Base-by-base conservation (phyloP, 2,329 filamentous ascomycete genomes). In the Monilinia laxa region DNA sequence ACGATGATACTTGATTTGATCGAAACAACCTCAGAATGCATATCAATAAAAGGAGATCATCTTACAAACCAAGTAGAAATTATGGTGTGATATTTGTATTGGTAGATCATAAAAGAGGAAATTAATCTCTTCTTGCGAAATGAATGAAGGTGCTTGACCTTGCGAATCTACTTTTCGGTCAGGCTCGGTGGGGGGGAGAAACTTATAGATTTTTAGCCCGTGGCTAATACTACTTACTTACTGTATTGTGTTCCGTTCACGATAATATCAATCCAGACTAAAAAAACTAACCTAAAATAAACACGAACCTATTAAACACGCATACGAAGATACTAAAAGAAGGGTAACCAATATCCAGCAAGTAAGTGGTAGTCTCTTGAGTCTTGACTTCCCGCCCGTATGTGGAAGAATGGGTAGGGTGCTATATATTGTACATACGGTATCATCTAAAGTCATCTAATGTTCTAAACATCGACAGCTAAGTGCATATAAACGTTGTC, bases 401-500 rank as follows among this genome's bases (percentile, higher is more conserved):
- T 56, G 40, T 18, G 54, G n/a, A 57, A 25, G n/a, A 42, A 4
- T 18, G 16, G 16, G 16, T 18, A 42, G 40, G 12, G 12, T 14
- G 14, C 4, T 5, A 18, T 45, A 45, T 14, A 28, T 12, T 23
- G 51, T 31, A 25, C 10, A 28, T 16, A 53, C 51, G 16, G 7
- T n/a, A 25, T 25, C 25, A 12, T 31, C 12, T 53, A 31, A 9
- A 59, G 45, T 1, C 6, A 31, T 45, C 42, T 6, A 38, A 38
- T 38, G 12, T 12, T 51, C 20, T 38, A 23, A 25, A 60, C 31
- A 31, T 51, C 58, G 9, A 60, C 58, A 25, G 9, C 57, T 51
- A 51, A 60, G 45, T 60, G 45, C 45, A 60, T 60, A 60, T 38
- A 23, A 51, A 38, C 28, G 58, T 60, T 60, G 58, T 51, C 58